A percentile compares a stretch with the other conserved stretches of the same genome.
Evolutionary conservation across 2,329 filamentous ascomycete species (phyloP).

Genomic region (Calonectria henricotiae): DNA sequence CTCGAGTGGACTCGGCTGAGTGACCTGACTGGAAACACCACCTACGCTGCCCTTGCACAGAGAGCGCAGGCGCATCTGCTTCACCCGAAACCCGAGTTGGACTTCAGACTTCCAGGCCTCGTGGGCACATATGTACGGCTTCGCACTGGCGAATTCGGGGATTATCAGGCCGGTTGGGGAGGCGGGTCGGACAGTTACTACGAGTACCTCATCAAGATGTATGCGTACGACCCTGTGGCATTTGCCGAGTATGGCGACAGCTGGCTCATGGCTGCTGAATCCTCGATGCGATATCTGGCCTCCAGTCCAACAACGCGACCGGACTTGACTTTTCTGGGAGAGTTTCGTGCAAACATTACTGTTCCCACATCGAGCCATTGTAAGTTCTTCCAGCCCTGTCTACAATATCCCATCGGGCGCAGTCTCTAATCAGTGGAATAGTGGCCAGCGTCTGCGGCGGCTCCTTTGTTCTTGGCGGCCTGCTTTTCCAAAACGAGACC

Average conservation of each 20-base stretch:
- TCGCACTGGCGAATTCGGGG: slow-evolving; percentile 33
- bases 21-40: slow-evolving; percentile 39
- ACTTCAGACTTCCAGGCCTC: slow-evolving; percentile 39
- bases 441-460: slow-evolving; percentile 42
- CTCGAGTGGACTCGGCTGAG: slow-evolving; percentile 47
- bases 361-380: slow-evolving; percentile 37
- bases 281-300: slow-evolving; percentile 38
- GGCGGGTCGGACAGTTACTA: slow-evolving; percentile 47
- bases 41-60: slow-evolving; percentile 39
- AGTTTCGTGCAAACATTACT: slow-evolving; percentile 37
- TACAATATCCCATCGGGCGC: not conserved
- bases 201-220: slow-evolving; percentile 49
- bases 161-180: slow-evolving; percentile 46
- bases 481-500: slow-evolving; percentile 38
- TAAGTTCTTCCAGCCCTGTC: not conserved
- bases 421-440: slow-evolving; percentile 21
- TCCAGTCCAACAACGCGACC: slow-evolving; percentile 32
- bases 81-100: slow-evolving; percentile 35
- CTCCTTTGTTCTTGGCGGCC: slow-evolving; percentile 37
- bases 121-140: slow-evolving; percentile 39
- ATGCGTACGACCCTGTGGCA: slow-evolving; percentile 40
- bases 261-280: slow-evolving; percentile 38
- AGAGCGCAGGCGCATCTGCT: slow-evolving; percentile 39
- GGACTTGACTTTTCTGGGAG: slow-evolving; percentile 37
- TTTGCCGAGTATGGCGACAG: slow-evolving; percentile 39